phyloP scores from a whole-genome alignment of 345 rosid species.

The Melaleuca alternifolia region DNA sequence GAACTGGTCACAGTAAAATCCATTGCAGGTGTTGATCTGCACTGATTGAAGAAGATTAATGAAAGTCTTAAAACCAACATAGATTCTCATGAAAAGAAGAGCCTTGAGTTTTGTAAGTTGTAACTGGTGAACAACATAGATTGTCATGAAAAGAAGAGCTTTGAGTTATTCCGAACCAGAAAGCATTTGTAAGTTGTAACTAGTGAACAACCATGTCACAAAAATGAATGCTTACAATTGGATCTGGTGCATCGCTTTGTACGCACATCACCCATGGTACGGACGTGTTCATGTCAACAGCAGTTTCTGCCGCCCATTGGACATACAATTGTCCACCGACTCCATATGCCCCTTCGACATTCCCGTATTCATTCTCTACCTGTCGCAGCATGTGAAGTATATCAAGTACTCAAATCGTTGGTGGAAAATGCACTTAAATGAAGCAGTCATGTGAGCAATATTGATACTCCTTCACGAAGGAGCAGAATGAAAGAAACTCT shows the following conservation, averaged over 20 bases:
- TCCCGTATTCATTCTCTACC: conserved; percentile 64
- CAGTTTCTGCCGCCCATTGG: conserved; percentile 62
- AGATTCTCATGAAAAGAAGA: background rate
- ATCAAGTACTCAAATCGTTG: background rate
- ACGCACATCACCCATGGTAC: conserved; percentile 69
- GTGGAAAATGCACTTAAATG: background rate
- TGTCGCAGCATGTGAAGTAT: background rate
- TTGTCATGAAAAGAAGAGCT: background rate
- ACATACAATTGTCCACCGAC: conserved; percentile 33
- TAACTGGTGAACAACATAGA: background rate
- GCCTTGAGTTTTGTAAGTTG: background rate
- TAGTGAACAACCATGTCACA: background rate
- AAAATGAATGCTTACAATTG: conserved; percentile 23
- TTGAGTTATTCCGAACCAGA: background rate
- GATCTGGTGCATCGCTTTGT: conserved; percentile 57
- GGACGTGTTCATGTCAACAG: conserved; percentile 43
- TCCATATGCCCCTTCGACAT: conserved; percentile 50
- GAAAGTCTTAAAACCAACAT: background rate
- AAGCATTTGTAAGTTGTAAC: background rate
- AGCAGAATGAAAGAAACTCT: background rate
- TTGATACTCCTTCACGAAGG: background rate
- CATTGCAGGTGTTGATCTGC: conserved; percentile 71
- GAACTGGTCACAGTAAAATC: conserved; percentile 51
- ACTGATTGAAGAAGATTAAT: background rate
- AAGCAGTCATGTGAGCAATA: background rate